Conservation (phyloP, 768 basidiomycete genomes). For the Lactarius akahatsu region DNA sequence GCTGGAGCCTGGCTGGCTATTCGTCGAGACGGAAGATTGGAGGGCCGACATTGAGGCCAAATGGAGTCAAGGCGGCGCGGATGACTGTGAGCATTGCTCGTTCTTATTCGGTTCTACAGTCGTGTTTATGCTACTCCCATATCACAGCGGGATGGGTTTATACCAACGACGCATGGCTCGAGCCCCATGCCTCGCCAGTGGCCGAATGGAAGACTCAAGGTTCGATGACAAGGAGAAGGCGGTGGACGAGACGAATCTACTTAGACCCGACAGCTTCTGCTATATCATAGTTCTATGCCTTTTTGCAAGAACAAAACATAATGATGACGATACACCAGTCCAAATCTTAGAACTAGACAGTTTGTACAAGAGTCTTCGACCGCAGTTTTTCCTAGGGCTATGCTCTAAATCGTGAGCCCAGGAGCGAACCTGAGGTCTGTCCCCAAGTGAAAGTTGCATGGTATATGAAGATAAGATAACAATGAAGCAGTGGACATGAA, state of each 20-base stretch:
- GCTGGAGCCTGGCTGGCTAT: conserved; percentile 71
- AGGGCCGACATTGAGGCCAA: conserved; percentile 56
- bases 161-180: conserved; percentile 72
- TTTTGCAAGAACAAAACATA: background rate
- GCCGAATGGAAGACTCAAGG: conserved; percentile 43
- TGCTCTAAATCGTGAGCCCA: background rate
- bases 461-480: background rate
- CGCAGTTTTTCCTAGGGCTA: too few relatives aligned
- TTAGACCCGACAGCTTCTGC: conserved; percentile 1
- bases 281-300: background rate
- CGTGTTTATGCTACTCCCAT: conserved; percentile 27
- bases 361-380: too few relatives aligned
- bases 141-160: conserved; percentile 75
- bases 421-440: background rate
- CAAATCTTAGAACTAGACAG: too few relatives aligned
- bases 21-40: conserved; percentile 79
- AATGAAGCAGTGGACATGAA: background rate
- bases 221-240: conserved; percentile 59
- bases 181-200: conserved; percentile 44
- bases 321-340: too few relatives aligned
- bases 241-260: conserved; percentile 75
- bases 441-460: background rate
- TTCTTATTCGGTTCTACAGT: background rate
- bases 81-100: conserved; percentile 36
- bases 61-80: conserved; percentile 50